These are phyloP conservation scores for Galerina sulciceps DNA, from an alignment of 768 basidiomycete species.

Conservation along the genomic window DNA sequence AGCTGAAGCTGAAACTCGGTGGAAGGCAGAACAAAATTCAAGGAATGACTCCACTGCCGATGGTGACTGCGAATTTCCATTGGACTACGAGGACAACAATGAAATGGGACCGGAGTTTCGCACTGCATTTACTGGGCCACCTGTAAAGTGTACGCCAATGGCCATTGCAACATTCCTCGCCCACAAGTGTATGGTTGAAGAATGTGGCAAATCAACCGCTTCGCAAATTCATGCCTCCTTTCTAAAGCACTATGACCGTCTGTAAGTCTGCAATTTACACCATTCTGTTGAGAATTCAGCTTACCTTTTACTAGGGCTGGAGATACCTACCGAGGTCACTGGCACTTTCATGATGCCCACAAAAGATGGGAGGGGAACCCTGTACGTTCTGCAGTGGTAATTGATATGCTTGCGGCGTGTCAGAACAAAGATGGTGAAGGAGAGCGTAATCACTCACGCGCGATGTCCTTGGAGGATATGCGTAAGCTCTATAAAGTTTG, in stretches of 20 bases:
- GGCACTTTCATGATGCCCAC: conserved; percentile 17
- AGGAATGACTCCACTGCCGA: too few relatives aligned
- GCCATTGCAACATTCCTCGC: conserved; percentile 6
- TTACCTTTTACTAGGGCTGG: conserved; percentile 14
- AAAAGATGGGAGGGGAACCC: conserved; percentile 28
- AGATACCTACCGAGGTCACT: conserved; percentile 22
- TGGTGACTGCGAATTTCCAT: too few relatives aligned
- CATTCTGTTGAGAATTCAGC: background rate
- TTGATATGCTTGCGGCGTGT: conserved; percentile 20
- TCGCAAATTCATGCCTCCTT: conserved; percentile 2
- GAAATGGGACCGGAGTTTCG: background rate
- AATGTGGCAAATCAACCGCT: background rate
- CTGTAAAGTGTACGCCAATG: background rate
- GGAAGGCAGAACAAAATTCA: too few relatives aligned
- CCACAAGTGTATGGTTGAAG: background rate
- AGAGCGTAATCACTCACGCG: conserved; percentile 24
- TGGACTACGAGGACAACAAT: too few relatives aligned
- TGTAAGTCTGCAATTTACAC: background rate
- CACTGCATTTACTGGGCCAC: background rate
- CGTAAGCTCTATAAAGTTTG: conserved; percentile 9
- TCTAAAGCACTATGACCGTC: background rate
- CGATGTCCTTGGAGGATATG: conserved; percentile 25
- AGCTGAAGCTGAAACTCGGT: too few relatives aligned
- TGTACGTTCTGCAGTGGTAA: conserved; percentile 18
- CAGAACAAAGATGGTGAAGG: conserved; percentile 22